Base-by-base conservation (phyloP, 352 stramenopile genomes). In the Elongisporangium anandrum region DNA sequence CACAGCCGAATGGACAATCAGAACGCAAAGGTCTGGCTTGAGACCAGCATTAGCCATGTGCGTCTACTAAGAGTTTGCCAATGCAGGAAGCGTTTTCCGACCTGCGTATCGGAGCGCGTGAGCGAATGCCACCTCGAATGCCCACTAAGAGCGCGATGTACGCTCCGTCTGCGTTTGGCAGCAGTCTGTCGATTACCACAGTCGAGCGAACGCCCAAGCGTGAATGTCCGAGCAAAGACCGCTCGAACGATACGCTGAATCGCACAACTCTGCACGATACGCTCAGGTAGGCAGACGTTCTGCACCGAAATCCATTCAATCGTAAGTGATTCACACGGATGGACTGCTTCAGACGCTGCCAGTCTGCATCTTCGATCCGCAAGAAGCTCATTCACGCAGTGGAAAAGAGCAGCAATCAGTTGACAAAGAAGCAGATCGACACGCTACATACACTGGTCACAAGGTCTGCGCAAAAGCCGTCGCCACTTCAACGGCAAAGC, bases 371-470 rank as follows among this genome's bases (percentile, higher is more conserved):
- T 12, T 71, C 68, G 34, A 70, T 92, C 12, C 74, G 82, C 17
- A 87, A 85, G 55, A 85, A 86, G n/a, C 73, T 92, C 41, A 70
- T 81, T 3, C 56, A 73, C 38, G 80, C 78, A 1, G 71, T 87
- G 21, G 78, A 88, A 38, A 74, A 81, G 45, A 75, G 79, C 34
- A 67, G 54, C 47, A 76, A 55, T 50, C 66, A 24, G 51, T 72
- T 24, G 55, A 78, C 41, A 50, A 64, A 64, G 17, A 65, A 73
- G 23, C 73, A 87, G 53, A 60, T 84, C 16, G 66, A 73, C 6
- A 63, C 69, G 6, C 57, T 89, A 17, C 65, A 68, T 10, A 77
- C 65, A 12, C 57, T 86, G 1, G 29, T 56, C 20, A 56, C 61
- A 19, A 58, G 57, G 45, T 41, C 3, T 2, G 4, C 52, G 15